These are phyloP conservation scores for Cardamine occulta DNA, from an alignment of 345 rosid species.

Conservation along the genomic window DNA sequence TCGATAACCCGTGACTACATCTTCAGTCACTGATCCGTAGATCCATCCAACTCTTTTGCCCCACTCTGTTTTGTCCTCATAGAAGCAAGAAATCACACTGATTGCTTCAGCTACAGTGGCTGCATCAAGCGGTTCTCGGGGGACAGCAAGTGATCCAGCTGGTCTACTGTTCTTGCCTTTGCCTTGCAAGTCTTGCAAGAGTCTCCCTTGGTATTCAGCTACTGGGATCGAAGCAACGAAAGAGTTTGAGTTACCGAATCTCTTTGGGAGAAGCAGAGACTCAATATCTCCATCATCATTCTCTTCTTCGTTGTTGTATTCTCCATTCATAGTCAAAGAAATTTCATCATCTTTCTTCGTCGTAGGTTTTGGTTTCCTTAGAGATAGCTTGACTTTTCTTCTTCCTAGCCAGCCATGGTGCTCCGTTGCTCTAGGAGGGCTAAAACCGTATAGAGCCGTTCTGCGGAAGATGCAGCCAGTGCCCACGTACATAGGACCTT, in stretches of 20 bases:
- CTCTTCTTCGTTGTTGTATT: constrained; percentile 50
- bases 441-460: constrained; percentile 67
- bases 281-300: constrained; percentile 76
- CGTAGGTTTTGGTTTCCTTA: constrained; percentile 53
- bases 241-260: constrained; percentile 69
- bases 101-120: constrained; percentile 85
- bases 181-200: constrained; percentile 69
- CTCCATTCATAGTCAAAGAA: constrained; percentile 50
- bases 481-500: constrained; percentile 70
- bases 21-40: constrained; percentile 83
- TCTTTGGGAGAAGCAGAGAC: constrained; percentile 65
- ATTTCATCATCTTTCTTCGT: constrained; percentile 61
- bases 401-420: constrained; percentile 77
- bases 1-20: constrained; percentile 77
- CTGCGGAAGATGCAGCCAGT: constrained; percentile 71
- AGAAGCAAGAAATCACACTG: constrained; percentile 76
- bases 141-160: constrained; percentile 77
- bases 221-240: constrained; percentile 72
- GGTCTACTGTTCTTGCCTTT: constrained; percentile 66
- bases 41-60: constrained; percentile 86
- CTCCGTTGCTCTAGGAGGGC: constrained; percentile 77
- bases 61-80: constrained; percentile 85
- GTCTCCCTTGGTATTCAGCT: constrained; percentile 80
- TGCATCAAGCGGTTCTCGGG: constrained; percentile 82
- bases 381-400: constrained; percentile 58